A percentile compares a stretch with the other conserved stretches of the same genome.
These are phyloP conservation scores for Pelagophyceae sp. DNA, from an alignment of 352 stramenopile genomes.

Conservation along the genomic window DNA sequence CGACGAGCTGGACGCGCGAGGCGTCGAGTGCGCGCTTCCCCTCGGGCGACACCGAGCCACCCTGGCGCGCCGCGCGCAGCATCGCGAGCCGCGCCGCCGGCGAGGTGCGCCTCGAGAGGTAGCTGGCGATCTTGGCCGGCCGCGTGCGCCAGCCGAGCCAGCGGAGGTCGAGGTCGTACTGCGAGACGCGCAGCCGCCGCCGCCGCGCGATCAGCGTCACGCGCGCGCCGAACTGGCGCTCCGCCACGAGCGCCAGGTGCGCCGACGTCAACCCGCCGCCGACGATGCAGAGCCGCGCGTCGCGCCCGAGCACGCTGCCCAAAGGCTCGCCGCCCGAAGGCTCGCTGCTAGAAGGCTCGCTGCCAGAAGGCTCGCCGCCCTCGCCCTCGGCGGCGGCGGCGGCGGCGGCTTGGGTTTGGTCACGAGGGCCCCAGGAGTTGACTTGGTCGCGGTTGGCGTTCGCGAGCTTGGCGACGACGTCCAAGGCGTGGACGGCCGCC, in stretches of 20 bases:
- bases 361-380: too few species aligned
- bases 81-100: neutral
- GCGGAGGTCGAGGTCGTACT: neutral
- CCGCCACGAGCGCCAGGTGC: conserved; percentile 2
- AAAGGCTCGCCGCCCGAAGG: too few species aligned
- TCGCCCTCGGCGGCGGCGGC: too few species aligned
- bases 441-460: neutral
- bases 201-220: neutral
- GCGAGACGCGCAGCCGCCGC: neutral
- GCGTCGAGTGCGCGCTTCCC: neutral
- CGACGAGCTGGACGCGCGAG: neutral
- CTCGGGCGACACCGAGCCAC: neutral
- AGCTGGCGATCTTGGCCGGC: neutral
- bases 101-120: neutral
- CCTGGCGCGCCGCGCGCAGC: neutral
- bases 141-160: conserved; percentile 9
- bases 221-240: conserved; percentile 10
- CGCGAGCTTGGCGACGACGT: neutral
- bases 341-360: too few species aligned
- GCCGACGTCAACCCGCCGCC: conserved; percentile 15
- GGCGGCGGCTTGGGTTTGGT: too few species aligned
- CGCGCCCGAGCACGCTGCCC: neutral
- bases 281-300: neutral
- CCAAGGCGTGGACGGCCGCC: neutral
- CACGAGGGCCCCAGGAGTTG: too few species aligned